phyloP scores from a whole-genome alignment of 2,329 filamentous ascomycete species.

The Xylaria sp. region DNA sequence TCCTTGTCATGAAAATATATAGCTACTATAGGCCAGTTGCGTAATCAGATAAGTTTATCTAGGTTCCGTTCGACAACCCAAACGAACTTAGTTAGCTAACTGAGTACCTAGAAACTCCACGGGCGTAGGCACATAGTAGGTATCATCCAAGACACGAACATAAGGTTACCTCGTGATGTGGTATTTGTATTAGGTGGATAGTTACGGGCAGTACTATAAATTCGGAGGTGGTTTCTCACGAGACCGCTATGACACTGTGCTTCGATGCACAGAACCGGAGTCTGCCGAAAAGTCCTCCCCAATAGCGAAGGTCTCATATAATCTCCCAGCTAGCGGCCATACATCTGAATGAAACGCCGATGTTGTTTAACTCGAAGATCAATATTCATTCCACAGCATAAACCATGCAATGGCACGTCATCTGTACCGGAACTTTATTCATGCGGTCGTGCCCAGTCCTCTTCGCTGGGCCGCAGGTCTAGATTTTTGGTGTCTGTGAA shows the following conservation, averaged over 20 bases:
- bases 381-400: slow-evolving; percentile 11
- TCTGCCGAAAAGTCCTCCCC: slow-evolving; percentile 32
- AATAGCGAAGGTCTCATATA: slow-evolving; percentile 20
- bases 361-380: slow-evolving; percentile 10
- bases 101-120: neutral
- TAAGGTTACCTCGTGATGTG: slow-evolving; percentile 9
- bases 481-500: neutral
- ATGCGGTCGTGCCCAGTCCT: slow-evolving; percentile 5
- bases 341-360: slow-evolving; percentile 6
- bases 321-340: slow-evolving; percentile 10
- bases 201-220: neutral
- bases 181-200: slow-evolving; percentile 4
- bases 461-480: neutral
- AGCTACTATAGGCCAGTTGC: neutral
- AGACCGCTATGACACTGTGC: slow-evolving; percentile 29
- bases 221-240: slow-evolving; percentile 29
- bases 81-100: no score
- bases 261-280: slow-evolving; percentile 44
- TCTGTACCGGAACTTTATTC: slow-evolving; percentile 10
- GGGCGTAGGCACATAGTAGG: slow-evolving; percentile 2
- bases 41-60: neutral
- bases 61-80: neutral
- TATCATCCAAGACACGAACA: no score
- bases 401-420: slow-evolving; percentile 28
- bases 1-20: neutral